Evolutionary conservation across 257 asterid genomes (phyloP), one percentile per base, ranked within the genome.

Genomic region (Euphrasia confusa): DNA sequence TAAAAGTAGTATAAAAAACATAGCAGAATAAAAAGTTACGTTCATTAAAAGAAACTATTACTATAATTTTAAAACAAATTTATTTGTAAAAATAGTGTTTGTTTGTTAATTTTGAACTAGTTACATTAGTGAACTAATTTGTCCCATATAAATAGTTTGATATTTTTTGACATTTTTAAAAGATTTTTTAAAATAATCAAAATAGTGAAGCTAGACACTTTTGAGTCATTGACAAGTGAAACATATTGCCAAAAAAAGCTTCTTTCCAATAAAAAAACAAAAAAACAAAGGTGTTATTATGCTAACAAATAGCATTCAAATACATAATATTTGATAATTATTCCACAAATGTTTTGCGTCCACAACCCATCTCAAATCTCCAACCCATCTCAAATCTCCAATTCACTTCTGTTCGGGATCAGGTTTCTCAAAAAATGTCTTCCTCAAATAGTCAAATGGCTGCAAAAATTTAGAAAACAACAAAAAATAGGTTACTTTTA

Each of bases 371-470:
- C 49, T 48, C 45, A 60, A 55, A 63, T 50, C 74, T 37, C 70
- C 58, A 66, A 48, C n/a, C n/a, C 39, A 61, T 48, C 48, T 48
- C 45, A 60, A 55, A 63, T 50, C 73, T 35, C 70, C 58, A 66
- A 48, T 60, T 77, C 89, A 81, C 60, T 81, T 82, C 71, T 66
- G 81, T 72, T 91, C 95, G 11, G 94, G 69, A 24, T 65, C 75
- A 12, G 87, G 48, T 74, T 84, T 85, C 86, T 88, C 94, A 3
- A 91, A 69, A 61, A 91, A 81, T 18, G 94, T 86, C 92, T 88
- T 88, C 87, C 70, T 86, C 66, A 91, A 60, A 86, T 83, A 91
- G 83, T 86, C 81, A 60, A 89, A 91, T 66, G 96, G 96, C 98
- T 91, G 95, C 71, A 13, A 72, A 65, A 17, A 63, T 54, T 39